Percentiles rank a stretch among this genome's conserved stretches.
Conservation (phyloP, 768 basidiomycete species). For the Gautieria morchelliformis region DNA sequence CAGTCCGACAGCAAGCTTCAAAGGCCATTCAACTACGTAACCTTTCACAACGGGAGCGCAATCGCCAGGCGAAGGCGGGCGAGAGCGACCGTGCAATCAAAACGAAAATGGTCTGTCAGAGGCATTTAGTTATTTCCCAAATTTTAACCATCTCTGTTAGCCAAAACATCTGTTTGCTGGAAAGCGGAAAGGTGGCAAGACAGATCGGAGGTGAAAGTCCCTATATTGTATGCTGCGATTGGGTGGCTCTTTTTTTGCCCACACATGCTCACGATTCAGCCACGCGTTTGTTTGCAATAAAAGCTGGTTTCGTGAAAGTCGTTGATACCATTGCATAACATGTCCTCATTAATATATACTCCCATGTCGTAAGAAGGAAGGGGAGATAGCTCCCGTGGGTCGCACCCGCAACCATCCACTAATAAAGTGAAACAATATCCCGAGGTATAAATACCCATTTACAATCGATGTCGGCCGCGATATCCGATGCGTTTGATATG, state of each 20-base stretch:
- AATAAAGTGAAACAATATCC: background rate
- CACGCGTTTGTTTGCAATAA: too few species aligned
- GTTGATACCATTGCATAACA: background rate
- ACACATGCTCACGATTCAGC: background rate
- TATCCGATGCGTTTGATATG: background rate
- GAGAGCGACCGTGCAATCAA: constrained; percentile 80
- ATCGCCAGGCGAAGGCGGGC: constrained; percentile 82
- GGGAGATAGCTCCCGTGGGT: background rate
- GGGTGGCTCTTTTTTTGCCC: background rate
- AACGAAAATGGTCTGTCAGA: constrained; percentile 65
- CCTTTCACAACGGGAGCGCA: constrained; percentile 78
- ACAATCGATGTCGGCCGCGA: too few species aligned
- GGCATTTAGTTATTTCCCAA: background rate
- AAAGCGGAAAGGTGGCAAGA: constrained; percentile 80
- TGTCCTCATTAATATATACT: background rate
- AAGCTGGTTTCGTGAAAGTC: background rate
- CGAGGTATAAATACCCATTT: too few species aligned
- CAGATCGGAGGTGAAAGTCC: constrained; percentile 35
- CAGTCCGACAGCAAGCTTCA: constrained; percentile 53
- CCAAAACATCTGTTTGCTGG: constrained; percentile 83
- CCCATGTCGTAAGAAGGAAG: background rate
- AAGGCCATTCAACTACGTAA: constrained; percentile 78
- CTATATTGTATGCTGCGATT: background rate
- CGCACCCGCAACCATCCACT: background rate
- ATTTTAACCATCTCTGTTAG: constrained; percentile 28